A percentile compares a stretch with the other conserved stretches of the same genome.
phyloP scores from a whole-genome alignment of 2,329 filamentous ascomycete genomes.

The Apiospora arundinis region DNA sequence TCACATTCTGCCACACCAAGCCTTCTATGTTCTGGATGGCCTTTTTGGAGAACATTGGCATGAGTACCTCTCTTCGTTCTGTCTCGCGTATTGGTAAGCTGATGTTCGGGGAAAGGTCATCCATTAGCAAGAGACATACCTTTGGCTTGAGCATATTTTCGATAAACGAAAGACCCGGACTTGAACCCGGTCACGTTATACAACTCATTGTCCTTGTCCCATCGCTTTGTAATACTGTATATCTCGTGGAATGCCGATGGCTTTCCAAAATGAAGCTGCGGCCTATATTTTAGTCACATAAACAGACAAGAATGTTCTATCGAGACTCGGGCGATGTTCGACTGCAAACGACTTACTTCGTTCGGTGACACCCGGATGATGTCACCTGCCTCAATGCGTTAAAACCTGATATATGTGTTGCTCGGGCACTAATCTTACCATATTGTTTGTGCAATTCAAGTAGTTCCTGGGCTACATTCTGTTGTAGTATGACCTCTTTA shows the following conservation, averaged over 20 bases:
- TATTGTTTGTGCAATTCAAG: conserved; percentile 12
- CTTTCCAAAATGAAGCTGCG: conserved; percentile 2
- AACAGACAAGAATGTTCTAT: neutral
- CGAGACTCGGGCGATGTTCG: neutral
- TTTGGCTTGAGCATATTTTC: conserved; percentile 9
- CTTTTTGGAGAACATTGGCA: conserved; percentile 7
- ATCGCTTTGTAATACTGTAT: neutral
- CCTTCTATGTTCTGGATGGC: conserved; percentile 4
- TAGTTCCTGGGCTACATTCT: neutral
- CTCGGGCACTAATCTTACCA: neutral
- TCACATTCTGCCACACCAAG: conserved; percentile 9
- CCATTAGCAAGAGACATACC: neutral
- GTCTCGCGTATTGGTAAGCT: conserved; percentile 26
- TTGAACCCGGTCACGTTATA: neutral
- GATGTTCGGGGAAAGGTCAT: neutral
- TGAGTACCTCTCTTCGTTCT: conserved; percentile 15
- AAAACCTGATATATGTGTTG: neutral
- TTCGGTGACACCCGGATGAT: neutral
- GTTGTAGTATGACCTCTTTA: neutral
- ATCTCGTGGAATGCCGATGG: conserved; percentile 15
- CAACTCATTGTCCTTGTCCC: conserved; percentile 5
- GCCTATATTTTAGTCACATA: neutral
- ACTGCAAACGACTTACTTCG: neutral
- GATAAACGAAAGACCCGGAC: neutral
- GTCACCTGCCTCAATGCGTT: neutral